A percentile compares a stretch with the other conserved stretches of the same genome.
Conservation (phyloP, 257 asterid genomes). For the Ballota nigra region DNA sequence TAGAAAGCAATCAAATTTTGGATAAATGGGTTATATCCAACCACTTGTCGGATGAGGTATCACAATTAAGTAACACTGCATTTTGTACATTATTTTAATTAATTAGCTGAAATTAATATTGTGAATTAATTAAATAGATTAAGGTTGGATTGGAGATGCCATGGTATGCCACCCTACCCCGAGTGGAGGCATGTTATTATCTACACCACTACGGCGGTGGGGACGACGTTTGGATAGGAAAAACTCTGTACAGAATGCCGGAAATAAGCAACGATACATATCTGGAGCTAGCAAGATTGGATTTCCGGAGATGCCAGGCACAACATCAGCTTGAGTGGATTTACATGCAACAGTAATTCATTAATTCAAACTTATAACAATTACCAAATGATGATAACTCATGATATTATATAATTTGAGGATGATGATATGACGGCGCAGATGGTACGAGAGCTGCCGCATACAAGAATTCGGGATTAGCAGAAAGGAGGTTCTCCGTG, state of each 20-base stretch:
- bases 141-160: constrained; percentile 25
- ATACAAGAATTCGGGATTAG: constrained; percentile 33
- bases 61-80: too few species aligned
- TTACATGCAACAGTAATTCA: constrained; percentile 15
- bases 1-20: constrained; percentile 9
- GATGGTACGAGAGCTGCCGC: constrained; percentile 38
- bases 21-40: constrained; percentile 52
- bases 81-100: neutral
- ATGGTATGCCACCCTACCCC: constrained; percentile 40
- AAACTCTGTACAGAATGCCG: constrained; percentile 41
- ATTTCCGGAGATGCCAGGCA: constrained; percentile 48
- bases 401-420: neutral
- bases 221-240: constrained; percentile 39
- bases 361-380: neutral
- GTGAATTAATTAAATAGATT: constrained; percentile 26
- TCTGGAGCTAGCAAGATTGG: constrained; percentile 41
- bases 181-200: constrained; percentile 34
- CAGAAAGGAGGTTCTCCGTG: constrained; percentile 26
- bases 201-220: constrained; percentile 32
- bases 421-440: too few species aligned
- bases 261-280: constrained; percentile 43
- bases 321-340: constrained; percentile 55
- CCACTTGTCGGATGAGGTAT: constrained; percentile 49
- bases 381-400: neutral
- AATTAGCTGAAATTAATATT: neutral